Base-by-base conservation (phyloP, 371 early-diverging fungal genomes). In the Actinomucor elegans region DNA sequence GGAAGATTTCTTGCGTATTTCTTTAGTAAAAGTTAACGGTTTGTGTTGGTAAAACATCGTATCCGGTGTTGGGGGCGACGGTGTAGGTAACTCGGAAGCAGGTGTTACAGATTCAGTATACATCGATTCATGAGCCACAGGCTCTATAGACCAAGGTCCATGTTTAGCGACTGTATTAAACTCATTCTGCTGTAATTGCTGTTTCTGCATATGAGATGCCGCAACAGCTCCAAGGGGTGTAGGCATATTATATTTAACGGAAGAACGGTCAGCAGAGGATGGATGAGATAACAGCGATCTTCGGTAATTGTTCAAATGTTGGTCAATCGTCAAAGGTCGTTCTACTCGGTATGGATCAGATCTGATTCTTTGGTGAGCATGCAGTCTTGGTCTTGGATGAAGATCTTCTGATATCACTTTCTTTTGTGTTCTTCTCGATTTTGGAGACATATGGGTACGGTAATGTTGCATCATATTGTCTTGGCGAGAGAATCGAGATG, bases 381-480 rank as follows among this genome's bases (percentile, higher is more conserved):
- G 69, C 18, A 69, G 48, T n/a, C 58, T 51, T n/a, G 71, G 77
- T 33, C 52, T 57, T 18, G 69, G 71, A 29, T 60, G 59, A 17
- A 43, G 34, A 5, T 50, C 57, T 31, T 45, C 37, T n/a, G 40
- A 17, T 24, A 54, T 31, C 31, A 52, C 33, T 31, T 37, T 48
- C 53, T 71, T 67, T 42, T 52, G 42, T 20, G 70, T 65, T 10
- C 83, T 74, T 35, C 82, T 76, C 24, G 84, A 83, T 72, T 86
- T 87, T 14, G 86, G 71, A 14, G 87, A 84, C 77, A 86, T 76
- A 59, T 90, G 91, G 35, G 89, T 88, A 6, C 88, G 82, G 56
- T 88, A 89, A 52, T 93, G 93, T 56, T 93, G 92, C 86, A 89
- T 87, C 91, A 91, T 93, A 56, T 91, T 90, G 61, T 91, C 93